Evolutionary conservation across 495 filamentous ascomycete genomes (phyloP).

Genomic region (Hyaloscypha variabilis): DNA sequence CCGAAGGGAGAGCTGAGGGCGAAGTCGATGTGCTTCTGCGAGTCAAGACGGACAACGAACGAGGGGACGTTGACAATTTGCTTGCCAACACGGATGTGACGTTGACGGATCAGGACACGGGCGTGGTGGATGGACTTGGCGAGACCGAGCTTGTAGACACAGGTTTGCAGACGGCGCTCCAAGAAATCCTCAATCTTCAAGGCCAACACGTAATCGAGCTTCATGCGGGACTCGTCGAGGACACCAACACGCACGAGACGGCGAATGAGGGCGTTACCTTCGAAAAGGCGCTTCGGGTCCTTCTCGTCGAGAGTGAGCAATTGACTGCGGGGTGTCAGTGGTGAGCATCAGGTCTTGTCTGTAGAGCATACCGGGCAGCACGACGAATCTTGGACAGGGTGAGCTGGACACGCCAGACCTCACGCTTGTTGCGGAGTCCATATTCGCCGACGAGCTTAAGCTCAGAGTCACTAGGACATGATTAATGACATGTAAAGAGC

Average conservation of each 20-base stretch:
- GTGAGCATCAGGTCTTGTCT: background rate
- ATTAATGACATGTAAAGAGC: constrained; percentile 92
- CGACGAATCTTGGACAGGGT: constrained; percentile 99
- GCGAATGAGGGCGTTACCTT: constrained; percentile 99
- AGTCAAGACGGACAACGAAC: constrained; percentile 98
- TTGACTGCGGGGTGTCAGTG: constrained; percentile 66
- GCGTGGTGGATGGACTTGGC: constrained; percentile 99
- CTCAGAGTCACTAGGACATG: constrained; percentile 87
- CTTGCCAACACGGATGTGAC: constrained; percentile 99
- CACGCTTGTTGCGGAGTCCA: constrained; percentile 99
- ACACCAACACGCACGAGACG: constrained; percentile 99
- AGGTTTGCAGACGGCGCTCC: constrained; percentile 98
- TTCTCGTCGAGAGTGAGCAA: constrained; percentile 99
- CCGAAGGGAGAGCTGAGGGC: constrained; percentile 95
- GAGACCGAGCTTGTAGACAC: constrained; percentile 99
- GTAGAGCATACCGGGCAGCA: constrained; percentile 88
- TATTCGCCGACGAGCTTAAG: constrained; percentile 99
- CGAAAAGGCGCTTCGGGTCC: constrained; percentile 99
- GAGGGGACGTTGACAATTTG: constrained; percentile 99
- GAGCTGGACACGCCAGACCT: constrained; percentile 99
- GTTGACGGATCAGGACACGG: constrained; percentile 97
- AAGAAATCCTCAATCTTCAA: constrained; percentile 98
- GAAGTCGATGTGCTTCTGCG: constrained; percentile 99
- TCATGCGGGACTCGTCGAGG: constrained; percentile 99
- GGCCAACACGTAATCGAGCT: constrained; percentile 99